Evolutionary conservation across 2,329 filamentous ascomycete species (phyloP), one percentile per base, ranked within the genome.

Genomic region (Ophiostoma perfectum): DNA sequence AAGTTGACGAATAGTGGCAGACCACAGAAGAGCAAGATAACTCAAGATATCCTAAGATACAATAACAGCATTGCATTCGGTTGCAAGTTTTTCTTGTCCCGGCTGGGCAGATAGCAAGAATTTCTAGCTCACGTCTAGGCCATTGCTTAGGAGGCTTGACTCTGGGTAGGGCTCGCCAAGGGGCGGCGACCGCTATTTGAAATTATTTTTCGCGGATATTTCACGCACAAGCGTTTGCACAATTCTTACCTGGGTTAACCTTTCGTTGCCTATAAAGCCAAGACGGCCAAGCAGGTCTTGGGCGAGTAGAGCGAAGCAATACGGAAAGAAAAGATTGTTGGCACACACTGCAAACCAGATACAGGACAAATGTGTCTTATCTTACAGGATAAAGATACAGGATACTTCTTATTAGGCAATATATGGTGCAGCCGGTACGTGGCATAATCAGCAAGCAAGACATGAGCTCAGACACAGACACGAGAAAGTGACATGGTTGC

Each of bases 41-140:
- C 14, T 5, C 18, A 27, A 4, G 27, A 9, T 4, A 55, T 18
- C 49, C 11, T 9, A 7, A 27, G 49, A 55, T 55, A 36, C n/a
- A 4, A 3, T 36, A 3, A 27, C 12, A 11, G 5, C 49, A 27
- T 55, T 55, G n/a, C 49, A 27, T 14, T 47, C 49, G 4, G 49
- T 55, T 55, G n/a, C 49, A 55, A 7, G n/a, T 12, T 55, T 55
- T 55, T 16, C 27, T 55, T 55, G 9, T 55, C n/a, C 49, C 49
- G 49, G 49, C 49, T 55, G 49, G 49, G 49, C 49, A 36, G 49
- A 55, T 55, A 36, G 49, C 49, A 55, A 55, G 6, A 27, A 27
- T 55, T 52, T 55, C 49, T 55, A 55, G 49, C 49, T 12, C 49
- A 27, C n/a, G 18, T 55, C 18, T 55, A 55, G 49, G 49, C n/a